Base-by-base conservation (phyloP, 768 basidiomycete species). In the Pleurotus salmoneostramineus region DNA sequence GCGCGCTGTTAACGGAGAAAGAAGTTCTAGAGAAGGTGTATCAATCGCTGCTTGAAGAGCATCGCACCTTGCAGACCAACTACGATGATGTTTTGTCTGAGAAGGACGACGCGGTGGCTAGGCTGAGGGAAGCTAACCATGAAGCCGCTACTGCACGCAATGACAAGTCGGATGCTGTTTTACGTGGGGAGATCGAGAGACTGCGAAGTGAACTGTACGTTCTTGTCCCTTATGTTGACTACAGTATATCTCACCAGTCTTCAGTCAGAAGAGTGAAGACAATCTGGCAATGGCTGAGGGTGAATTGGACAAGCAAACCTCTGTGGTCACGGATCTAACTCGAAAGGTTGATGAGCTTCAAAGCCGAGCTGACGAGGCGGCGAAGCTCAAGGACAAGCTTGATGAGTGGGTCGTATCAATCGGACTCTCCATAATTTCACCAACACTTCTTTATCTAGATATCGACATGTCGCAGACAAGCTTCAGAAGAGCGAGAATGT, bases 401-500 rank as follows among this genome's bases (percentile, higher is more conserved):
- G 97, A 99, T 67, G 97, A 98, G 93, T 95, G 69, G 62, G 87
- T 73, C 8, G 8, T n/a, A 27, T 27, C 47, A 14, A 14, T 56
- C 33, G 15, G 14, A 33, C 15, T 37, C 8, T 43, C 2, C 32
- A 50, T 31, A 52, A 55, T 58, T 35, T 51, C 37, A 52, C 21
- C 21, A 27, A 27, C 21, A 27, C 21, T 49, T 21, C 57, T 40
- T 43, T 31, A 12, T 36, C 36, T 59, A 96, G 94, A 67, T 93
- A 93, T 66, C 88, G 89, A 4, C 95, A 98, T 73, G 89, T 93
- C 4, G 90, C 92, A 3, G 97, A 98, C 65, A 91, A 87, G 62
- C 76, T 95, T 43, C 88, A 91, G 65, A 98, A 98, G 77, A 90
- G 88, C 1, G 97, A 98, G 73, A 95, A 95, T 66, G 95, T 97